phyloP scores from a whole-genome alignment of 257 asterid genomes.

The Przewalskia tangutica region DNA sequence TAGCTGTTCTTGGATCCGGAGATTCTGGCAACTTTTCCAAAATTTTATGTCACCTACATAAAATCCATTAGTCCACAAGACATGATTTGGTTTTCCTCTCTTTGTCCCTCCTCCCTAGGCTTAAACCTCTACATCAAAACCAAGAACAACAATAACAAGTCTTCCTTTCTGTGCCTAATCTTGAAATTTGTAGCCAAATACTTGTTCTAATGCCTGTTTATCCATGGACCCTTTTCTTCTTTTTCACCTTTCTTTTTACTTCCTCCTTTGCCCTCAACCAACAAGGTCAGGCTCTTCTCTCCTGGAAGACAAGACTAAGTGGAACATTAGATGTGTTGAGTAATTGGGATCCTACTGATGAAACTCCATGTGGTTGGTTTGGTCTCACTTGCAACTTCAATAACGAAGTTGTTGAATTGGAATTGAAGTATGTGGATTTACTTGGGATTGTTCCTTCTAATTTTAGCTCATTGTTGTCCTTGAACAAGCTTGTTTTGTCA shows the following conservation, averaged over 20 bases:
- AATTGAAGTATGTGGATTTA: slow-evolving; percentile 46
- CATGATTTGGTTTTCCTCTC: slow-evolving; percentile 24
- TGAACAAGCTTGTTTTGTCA: slow-evolving; percentile 35
- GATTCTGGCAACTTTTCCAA: slow-evolving; percentile 30
- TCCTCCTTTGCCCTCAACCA: slow-evolving; percentile 26
- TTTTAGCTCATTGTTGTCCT: slow-evolving; percentile 29
- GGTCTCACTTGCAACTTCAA: slow-evolving; percentile 44
- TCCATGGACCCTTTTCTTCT: slow-evolving; percentile 16
- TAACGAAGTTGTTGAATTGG: slow-evolving; percentile 37
- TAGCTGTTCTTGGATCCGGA: slow-evolving; percentile 51
- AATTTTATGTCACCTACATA: slow-evolving; percentile 5
- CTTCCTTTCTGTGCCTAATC: slow-evolving; percentile 20
- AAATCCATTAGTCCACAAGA: slow-evolving; percentile 22
- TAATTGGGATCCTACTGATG: slow-evolving; percentile 50
- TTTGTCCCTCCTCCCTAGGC: slow-evolving; percentile 38
- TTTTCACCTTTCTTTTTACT: neutral
- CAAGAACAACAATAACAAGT: neutral
- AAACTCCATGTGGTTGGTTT: slow-evolving; percentile 35
- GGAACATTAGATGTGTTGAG: slow-evolving; percentile 36
- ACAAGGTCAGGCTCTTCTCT: slow-evolving; percentile 51
- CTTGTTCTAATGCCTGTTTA: slow-evolving; percentile 23
- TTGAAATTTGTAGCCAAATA: slow-evolving; percentile 30
- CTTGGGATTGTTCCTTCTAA: slow-evolving; percentile 40
- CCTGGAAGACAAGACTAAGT: slow-evolving; percentile 45
- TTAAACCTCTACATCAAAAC: slow-evolving; percentile 20